Percentiles rank a stretch among this genome's conserved stretches.
Evolutionary conservation across 176 grass and related monocot genomes (phyloP).

Genomic region (Aegilops speltoides): DNA sequence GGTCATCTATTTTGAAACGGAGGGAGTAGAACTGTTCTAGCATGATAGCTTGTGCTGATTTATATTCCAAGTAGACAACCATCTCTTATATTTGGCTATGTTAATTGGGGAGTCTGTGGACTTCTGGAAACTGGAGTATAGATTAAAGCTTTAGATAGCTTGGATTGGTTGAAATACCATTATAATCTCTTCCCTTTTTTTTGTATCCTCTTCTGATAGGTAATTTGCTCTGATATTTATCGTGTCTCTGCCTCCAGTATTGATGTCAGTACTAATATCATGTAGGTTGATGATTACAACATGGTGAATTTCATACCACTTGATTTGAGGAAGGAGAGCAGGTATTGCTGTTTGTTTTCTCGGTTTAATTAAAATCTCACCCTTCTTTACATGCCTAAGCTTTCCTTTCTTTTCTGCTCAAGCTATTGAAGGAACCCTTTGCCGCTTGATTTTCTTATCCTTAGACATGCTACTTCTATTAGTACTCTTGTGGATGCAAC

Average conservation of each 20-base stretch:
- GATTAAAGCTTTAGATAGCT: slow-evolving; percentile 4
- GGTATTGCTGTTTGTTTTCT: slow-evolving; percentile 39
- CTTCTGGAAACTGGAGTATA: not conserved
- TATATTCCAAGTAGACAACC: not conserved
- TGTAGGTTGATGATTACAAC: slow-evolving; percentile 84
- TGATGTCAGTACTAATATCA: slow-evolving; percentile 21
- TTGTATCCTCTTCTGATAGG: not conserved
- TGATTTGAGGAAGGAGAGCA: slow-evolving; percentile 81
- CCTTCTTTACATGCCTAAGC: not conserved
- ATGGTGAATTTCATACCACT: slow-evolving; percentile 93
- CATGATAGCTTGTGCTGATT: not conserved
- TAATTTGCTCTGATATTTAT: not conserved
- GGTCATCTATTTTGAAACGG: too few species aligned
- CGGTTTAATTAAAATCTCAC: not conserved
- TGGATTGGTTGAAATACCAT: not conserved
- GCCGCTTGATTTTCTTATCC: not conserved
- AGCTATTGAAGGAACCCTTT: not conserved
- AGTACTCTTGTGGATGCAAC: not conserved
- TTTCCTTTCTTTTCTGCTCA: not conserved
- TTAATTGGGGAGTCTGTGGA: not conserved
- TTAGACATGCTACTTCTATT: not conserved
- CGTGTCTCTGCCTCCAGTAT: not conserved
- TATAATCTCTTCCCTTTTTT: not conserved
- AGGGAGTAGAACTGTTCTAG: not conserved
- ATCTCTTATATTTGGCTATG: not conserved